A percentile compares a stretch with the other conserved stretches of the same genome.
Evolutionary conservation across 371 early-diverging fungal species (phyloP).

Genomic region (Syncephalastrum racemosum): DNA sequence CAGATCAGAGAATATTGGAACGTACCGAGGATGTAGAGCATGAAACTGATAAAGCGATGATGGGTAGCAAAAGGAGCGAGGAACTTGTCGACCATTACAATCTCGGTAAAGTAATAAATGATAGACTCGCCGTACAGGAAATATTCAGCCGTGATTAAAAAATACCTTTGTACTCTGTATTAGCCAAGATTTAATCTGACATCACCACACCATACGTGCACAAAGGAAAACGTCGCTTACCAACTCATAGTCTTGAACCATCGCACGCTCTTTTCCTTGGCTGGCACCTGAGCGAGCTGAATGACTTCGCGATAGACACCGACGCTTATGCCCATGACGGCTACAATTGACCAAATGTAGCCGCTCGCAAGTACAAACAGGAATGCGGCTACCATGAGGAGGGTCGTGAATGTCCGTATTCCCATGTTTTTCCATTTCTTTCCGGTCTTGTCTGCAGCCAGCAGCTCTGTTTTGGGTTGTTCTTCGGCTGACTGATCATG

Average conservation of each 20-base stretch:
- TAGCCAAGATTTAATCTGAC: not conserved
- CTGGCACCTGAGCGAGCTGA: slow-evolving; percentile 80
- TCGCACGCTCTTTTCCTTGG: slow-evolving; percentile 81
- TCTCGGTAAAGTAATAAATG: slow-evolving; percentile 82
- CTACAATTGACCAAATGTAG: slow-evolving; percentile 74
- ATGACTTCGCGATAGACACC: slow-evolving; percentile 91
- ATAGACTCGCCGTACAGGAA: slow-evolving; percentile 93
- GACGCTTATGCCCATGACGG: slow-evolving; percentile 82
- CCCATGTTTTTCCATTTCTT: slow-evolving; percentile 78
- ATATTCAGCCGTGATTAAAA: slow-evolving; percentile 84
- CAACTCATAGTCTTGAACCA: slow-evolving; percentile 94
- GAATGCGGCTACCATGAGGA: slow-evolving; percentile 88
- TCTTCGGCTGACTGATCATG: not conserved
- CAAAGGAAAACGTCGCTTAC: slow-evolving; percentile 45
- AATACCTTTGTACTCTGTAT: slow-evolving; percentile 57
- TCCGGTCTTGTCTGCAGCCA: slow-evolving; percentile 50
- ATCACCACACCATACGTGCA: not conserved
- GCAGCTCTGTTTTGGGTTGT: slow-evolving; percentile 22
- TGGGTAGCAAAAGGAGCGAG: slow-evolving; percentile 86
- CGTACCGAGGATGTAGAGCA: slow-evolving; percentile 80
- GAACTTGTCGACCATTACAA: slow-evolving; percentile 79
- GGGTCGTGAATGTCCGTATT: slow-evolving; percentile 80
- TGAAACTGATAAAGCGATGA: slow-evolving; percentile 92
- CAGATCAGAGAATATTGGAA: not conserved
- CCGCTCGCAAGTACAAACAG: slow-evolving; percentile 79